Evolutionary conservation across 805 yeast genomes (phyloP).

Genomic region (Brettanomyces anomalus): DNA sequence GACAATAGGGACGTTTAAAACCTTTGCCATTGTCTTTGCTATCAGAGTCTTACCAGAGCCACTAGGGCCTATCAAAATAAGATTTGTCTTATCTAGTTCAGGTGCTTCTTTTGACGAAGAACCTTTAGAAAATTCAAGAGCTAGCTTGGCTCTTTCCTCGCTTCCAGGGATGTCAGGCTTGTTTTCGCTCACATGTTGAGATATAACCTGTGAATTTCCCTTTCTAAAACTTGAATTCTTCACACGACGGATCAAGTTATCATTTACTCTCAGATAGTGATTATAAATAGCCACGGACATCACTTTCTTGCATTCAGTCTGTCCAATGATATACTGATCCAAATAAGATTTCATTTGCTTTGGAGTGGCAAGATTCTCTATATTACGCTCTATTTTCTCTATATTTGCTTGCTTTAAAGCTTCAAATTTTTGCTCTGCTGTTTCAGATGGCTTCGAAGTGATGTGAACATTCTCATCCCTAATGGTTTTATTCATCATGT

Average conservation of each 20-base stretch:
- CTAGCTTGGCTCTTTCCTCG: slow-evolving; percentile 1
- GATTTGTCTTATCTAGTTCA: slow-evolving; percentile 48
- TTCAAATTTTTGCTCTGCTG: background rate
- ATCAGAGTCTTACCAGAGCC: slow-evolving; percentile 55
- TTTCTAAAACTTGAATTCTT: slow-evolving; percentile 3
- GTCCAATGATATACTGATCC: slow-evolving; percentile 49
- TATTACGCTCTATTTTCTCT: slow-evolving; percentile 6
- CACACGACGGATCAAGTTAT: slow-evolving; percentile 15
- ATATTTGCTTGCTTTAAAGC: slow-evolving; percentile 3
- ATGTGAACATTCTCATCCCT: slow-evolving; percentile 13
- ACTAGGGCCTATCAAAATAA: slow-evolving; percentile 48
- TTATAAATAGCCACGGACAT: slow-evolving; percentile 54
- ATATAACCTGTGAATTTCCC: no score
- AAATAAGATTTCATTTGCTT: slow-evolving; percentile 33
- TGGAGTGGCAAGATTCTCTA: slow-evolving; percentile 36
- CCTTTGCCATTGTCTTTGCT: slow-evolving; percentile 44
- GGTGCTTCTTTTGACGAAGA: slow-evolving; percentile 23
- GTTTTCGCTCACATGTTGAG: background rate
- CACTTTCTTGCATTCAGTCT: slow-evolving; percentile 46
- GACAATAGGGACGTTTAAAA: slow-evolving; percentile 46
- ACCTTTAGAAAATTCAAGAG: slow-evolving; percentile 1
- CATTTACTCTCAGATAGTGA: slow-evolving; percentile 42
- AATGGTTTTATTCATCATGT: slow-evolving; percentile 8
- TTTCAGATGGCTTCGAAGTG: background rate
- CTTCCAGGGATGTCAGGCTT: background rate